These are phyloP conservation scores for Syncephalis plumigaleata DNA, from an alignment of 371 early-diverging fungal species.

Conservation along the genomic window DNA sequence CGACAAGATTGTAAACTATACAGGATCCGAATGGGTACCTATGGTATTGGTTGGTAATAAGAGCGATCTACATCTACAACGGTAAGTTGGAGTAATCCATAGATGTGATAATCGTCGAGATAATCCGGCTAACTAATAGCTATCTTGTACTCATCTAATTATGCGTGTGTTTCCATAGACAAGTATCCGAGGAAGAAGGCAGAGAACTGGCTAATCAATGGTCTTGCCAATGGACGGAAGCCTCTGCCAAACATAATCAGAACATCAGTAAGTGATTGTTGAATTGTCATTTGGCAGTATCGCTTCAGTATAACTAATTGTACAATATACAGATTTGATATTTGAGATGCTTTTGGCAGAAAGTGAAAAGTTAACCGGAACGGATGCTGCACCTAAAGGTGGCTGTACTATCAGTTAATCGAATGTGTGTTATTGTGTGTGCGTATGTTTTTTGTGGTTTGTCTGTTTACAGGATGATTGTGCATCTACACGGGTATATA, in stretches of 20 bases:
- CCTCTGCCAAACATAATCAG: conserved; percentile 79
- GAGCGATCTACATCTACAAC: conserved; percentile 61
- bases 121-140: background rate
- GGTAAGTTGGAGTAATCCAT: conserved; percentile 13
- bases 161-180: conserved; percentile 15
- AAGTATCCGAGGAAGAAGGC: conserved; percentile 67
- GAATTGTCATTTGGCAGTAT: conserved; percentile 2
- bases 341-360: too few relatives aligned
- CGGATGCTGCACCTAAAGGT: too few relatives aligned
- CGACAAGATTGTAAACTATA: conserved; percentile 88
- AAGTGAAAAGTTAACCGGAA: too few relatives aligned
- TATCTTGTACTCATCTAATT: background rate
- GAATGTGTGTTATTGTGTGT: too few relatives aligned
- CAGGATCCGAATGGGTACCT: conserved; percentile 78
- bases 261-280: conserved; percentile 47
- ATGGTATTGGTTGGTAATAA: conserved; percentile 91
- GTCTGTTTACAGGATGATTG: too few relatives aligned
- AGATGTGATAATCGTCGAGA: too few relatives aligned
- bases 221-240: conserved; percentile 73
- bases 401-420: too few relatives aligned
- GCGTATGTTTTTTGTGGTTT: too few relatives aligned
- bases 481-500: too few relatives aligned
- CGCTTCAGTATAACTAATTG: too few relatives aligned
- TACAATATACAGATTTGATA: too few relatives aligned
- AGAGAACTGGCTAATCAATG: conserved; percentile 56